Percentiles rank a stretch among this genome's conserved stretches.
phyloP scores from a whole-genome alignment of 768 basidiomycete genomes.

The Xerocomellus dryophilus region DNA sequence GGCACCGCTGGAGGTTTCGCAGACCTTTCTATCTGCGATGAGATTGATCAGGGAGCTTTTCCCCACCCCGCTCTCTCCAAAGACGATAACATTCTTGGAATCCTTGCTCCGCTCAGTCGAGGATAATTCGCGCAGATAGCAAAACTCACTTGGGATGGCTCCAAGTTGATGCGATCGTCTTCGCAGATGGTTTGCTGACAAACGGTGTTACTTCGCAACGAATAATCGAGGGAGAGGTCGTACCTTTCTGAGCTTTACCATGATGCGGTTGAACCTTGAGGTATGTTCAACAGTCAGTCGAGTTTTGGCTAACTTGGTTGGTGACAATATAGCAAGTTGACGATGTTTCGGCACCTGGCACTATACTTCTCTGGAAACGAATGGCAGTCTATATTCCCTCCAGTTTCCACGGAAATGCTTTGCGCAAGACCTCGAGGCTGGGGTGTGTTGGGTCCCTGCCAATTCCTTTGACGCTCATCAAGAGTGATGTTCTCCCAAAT shows the following conservation, averaged over 20 bases:
- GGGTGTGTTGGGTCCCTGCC: conserved; percentile 6
- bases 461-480: conserved; percentile 14
- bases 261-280: not conserved
- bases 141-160: conserved; percentile 11
- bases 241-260: conserved; percentile 16
- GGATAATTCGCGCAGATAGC: not conserved
- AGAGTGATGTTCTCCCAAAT: not conserved
- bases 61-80: conserved; percentile 42
- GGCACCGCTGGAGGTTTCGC: conserved; percentile 31
- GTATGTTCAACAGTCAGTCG: conserved; percentile 2
- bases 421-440: conserved; percentile 13
- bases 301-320: not conserved
- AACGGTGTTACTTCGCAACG: conserved; percentile 10
- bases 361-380: not conserved
- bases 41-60: conserved; percentile 49
- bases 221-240: not conserved
- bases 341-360: conserved; percentile 2
- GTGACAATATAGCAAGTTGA: not conserved
- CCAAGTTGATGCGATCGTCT: not conserved
- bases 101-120: conserved; percentile 11
- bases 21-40: conserved; percentile 28
- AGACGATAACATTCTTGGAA: conserved; percentile 37
- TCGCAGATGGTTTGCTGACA: conserved; percentile 8
- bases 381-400: conserved; percentile 16
- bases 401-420: not conserved